Evolutionary conservation across 1,284 basidiomycete species (phyloP), one percentile per base, ranked within the genome.

Genomic region (Boletus smithii): DNA sequence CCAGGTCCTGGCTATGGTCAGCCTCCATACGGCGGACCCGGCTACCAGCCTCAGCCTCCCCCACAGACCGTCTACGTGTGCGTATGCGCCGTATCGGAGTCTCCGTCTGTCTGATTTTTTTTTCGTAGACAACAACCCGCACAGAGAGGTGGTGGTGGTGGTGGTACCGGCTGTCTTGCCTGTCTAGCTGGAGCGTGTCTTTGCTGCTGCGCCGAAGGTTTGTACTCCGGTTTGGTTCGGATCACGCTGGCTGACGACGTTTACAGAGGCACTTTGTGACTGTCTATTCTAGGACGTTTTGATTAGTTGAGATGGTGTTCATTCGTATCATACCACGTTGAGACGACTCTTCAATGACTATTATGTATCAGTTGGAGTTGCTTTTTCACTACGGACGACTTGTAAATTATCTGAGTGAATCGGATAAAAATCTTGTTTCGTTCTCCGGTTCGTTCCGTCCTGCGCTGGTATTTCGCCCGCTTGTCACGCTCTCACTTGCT

Each of bases 121-220:
- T 51, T 4, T 7, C 27, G 13, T 55, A 83, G 80, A 36, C 81
- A 84, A 74, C 80, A 83, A 62, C 73, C 70, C 36, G 61, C 66
- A 27, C 70, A 76, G 50, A 57, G 70, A 45, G 68, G 76, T 31
- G 69, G 71, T 29, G 71, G 69, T 35, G 73, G 69, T 27, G 62
- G 66, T 26, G 61, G 63, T 42, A 54, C 60, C 0, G 75, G 76
- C 14, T 86, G 81, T 59, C 74, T 77, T 63, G 88, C 86, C 23
- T 90, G 88, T 63, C 69, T 88, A 56, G 80, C 83, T 16, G 87
- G 83, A 53, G 71, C 77, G 11, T 83, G 81, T 59, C 69, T 85
- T 53, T 90, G 88, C 66, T 90, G 87, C 68, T 87, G 84, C 56
- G 80, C 80, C 11, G 87, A 89, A 72, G 88, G 85, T 86, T 50